Conservation (phyloP, 2,329 filamentous ascomycete genomes). For the Fusarium phyllophilum region DNA sequence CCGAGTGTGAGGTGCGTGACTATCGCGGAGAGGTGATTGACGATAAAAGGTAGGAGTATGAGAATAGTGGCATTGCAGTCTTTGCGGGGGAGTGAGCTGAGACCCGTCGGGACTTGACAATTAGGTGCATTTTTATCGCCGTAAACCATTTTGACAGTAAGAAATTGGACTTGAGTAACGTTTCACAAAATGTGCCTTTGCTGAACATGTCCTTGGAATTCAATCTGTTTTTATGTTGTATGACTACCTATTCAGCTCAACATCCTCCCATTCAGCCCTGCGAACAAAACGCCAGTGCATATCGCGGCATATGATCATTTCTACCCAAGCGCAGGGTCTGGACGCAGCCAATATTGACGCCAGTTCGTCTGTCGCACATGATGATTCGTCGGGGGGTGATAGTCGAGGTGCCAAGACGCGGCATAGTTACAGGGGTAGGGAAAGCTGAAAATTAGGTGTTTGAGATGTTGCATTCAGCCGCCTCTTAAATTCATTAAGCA, state of each 20-base stretch:
- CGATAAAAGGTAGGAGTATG: background rate
- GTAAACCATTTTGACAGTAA: background rate
- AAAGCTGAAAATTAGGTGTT: background rate
- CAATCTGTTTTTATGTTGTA: background rate
- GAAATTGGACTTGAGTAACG: background rate
- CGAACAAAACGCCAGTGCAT: background rate
- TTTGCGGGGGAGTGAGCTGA: background rate
- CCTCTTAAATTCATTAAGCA: background rate
- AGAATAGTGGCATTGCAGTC: background rate
- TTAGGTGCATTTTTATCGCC: background rate
- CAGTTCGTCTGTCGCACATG: background rate
- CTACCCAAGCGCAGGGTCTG: background rate
- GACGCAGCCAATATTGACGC: background rate
- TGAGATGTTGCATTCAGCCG: background rate
- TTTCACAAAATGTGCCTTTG: background rate
- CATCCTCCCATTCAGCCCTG: background rate
- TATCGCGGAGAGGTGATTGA: background rate
- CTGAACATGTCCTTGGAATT: background rate
- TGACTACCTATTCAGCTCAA: background rate
- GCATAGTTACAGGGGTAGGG: too few species aligned
- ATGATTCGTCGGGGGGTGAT: fast-evolving
- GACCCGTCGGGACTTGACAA: background rate
- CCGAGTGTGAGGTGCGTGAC: background rate
- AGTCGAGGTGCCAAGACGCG: too few species aligned
- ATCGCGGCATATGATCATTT: background rate